Evolutionary conservation across 768 basidiomycete species (phyloP).

Genomic region (Peribolospora baueri): DNA sequence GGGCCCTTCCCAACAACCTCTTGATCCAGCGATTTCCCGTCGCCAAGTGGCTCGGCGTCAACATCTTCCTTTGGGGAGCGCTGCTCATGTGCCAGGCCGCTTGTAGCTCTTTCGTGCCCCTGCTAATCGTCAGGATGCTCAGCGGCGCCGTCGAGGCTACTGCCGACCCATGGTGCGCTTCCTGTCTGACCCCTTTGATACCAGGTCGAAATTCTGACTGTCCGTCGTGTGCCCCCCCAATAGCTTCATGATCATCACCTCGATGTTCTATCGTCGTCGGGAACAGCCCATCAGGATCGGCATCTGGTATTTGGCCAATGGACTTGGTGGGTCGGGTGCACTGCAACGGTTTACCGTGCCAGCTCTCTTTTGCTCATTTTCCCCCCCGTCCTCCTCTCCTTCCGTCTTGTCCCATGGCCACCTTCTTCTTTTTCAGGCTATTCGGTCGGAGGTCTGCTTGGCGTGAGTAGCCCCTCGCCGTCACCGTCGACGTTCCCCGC

Average conservation of each 20-base stretch:
- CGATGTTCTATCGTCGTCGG: neutral
- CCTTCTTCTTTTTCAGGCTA: neutral
- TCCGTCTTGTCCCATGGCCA: no score
- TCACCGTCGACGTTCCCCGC: no score
- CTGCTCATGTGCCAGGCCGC: constrained; percentile 6
- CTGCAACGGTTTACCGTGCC: no score
- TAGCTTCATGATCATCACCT: constrained; percentile 2
- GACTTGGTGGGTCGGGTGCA: neutral
- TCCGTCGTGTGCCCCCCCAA: neutral
- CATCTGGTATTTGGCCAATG: constrained; percentile 3
- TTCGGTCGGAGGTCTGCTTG: constrained; percentile 1
- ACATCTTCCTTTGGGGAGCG: constrained; percentile 3
- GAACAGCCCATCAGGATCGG: constrained; percentile 5
- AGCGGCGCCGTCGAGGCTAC: constrained; percentile 8
- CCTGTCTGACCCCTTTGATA: neutral
- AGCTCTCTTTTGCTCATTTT: neutral
- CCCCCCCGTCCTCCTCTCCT: neutral
- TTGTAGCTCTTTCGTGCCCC: neutral
- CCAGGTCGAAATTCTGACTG: neutral
- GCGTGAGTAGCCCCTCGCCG: neutral
- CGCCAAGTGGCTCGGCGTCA: constrained; percentile 1
- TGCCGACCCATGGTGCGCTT: constrained; percentile 7
- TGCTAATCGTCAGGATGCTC: constrained; percentile 1
- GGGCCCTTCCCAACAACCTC: constrained; percentile 8
- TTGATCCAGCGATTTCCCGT: constrained; percentile 5